phyloP scores from a whole-genome alignment of 768 basidiomycete genomes.

The Strobilomyces dryophilus region DNA sequence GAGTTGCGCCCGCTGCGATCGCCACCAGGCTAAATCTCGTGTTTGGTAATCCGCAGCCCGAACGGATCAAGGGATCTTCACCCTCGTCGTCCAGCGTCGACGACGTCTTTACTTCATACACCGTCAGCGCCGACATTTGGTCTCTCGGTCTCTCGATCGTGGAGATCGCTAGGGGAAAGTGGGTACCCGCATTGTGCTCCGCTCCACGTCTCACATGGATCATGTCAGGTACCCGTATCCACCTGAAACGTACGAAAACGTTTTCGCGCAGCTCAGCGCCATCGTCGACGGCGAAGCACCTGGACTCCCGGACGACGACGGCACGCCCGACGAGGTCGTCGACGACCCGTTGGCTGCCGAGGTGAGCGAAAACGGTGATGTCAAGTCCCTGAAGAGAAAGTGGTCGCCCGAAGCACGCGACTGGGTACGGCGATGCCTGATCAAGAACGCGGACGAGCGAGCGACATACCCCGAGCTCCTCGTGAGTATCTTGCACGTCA shows the following conservation, averaged over 20 bases:
- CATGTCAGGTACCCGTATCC: constrained; percentile 78
- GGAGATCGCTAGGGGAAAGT: constrained; percentile 79
- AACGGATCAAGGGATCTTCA: constrained; percentile 94
- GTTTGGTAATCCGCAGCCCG: constrained; percentile 54
- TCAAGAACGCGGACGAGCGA: constrained; percentile 73
- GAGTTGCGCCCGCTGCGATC: constrained; percentile 29
- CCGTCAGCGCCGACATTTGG: constrained; percentile 97
- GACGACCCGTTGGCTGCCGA: constrained; percentile 8
- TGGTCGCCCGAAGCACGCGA: constrained; percentile 57
- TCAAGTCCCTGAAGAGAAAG: constrained; percentile 11
- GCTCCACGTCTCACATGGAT: constrained; percentile 1
- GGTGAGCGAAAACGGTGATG: constrained; percentile 13
- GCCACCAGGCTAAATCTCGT: neutral
- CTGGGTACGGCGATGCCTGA: constrained; percentile 77
- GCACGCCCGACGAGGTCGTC: constrained; percentile 8
- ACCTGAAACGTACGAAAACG: constrained; percentile 94
- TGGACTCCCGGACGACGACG: constrained; percentile 63
- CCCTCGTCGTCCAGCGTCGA: constrained; percentile 28
- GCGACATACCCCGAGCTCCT: constrained; percentile 84
- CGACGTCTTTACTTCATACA: constrained; percentile 56
- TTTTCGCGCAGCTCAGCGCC: constrained; percentile 94
- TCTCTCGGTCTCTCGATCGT: constrained; percentile 92
- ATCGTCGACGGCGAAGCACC: constrained; percentile 96
- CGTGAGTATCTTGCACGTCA: constrained; percentile 36
- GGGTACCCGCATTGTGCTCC: constrained; percentile 7